These are phyloP conservation scores for Diplosphaera chodatii DNA, from an alignment of 139 green algal species.

Conservation along the genomic window DNA sequence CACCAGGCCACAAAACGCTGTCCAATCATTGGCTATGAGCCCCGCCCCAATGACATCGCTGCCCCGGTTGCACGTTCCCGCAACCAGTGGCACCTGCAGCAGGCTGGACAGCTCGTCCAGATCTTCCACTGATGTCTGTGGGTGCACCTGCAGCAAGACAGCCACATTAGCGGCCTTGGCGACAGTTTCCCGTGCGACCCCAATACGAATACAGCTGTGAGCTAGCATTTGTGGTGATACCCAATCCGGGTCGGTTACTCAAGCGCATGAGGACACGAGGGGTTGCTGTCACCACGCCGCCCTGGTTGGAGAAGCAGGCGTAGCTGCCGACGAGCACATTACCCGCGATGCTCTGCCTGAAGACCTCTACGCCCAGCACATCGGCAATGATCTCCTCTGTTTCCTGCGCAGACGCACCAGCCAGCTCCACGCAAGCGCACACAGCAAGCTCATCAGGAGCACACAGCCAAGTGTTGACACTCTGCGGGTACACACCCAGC, in stretches of 20 bases:
- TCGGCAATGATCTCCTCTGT: constrained; percentile 91
- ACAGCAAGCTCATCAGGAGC: too few species aligned
- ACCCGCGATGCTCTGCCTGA: constrained; percentile 91
- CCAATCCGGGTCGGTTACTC: too few species aligned
- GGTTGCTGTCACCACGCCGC: constrained; percentile 63
- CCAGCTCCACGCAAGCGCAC: too few species aligned
- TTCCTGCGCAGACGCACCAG: too few species aligned
- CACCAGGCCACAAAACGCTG: constrained; percentile 84
- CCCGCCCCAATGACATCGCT: constrained; percentile 87
- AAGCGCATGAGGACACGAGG: neutral
- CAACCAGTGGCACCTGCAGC: constrained; percentile 93
- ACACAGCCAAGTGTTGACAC: too few species aligned
- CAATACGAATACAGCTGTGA: neutral
- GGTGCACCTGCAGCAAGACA: constrained; percentile 59
- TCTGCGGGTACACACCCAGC: too few species aligned
- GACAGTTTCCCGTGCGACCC: too few species aligned
- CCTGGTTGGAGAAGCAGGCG: constrained; percentile 91
- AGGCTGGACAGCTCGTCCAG: constrained; percentile 95
- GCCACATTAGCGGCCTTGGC: neutral
- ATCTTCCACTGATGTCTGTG: constrained; percentile 94
- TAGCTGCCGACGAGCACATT: constrained; percentile 95
- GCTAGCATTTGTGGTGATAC: too few species aligned
- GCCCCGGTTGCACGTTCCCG: constrained; percentile 94
- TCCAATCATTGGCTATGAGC: constrained; percentile 94
- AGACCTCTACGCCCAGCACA: constrained; percentile 98